Base-by-base conservation (phyloP, 495 filamentous ascomycete genomes). In the Aspergillus sclerotioniger region DNA sequence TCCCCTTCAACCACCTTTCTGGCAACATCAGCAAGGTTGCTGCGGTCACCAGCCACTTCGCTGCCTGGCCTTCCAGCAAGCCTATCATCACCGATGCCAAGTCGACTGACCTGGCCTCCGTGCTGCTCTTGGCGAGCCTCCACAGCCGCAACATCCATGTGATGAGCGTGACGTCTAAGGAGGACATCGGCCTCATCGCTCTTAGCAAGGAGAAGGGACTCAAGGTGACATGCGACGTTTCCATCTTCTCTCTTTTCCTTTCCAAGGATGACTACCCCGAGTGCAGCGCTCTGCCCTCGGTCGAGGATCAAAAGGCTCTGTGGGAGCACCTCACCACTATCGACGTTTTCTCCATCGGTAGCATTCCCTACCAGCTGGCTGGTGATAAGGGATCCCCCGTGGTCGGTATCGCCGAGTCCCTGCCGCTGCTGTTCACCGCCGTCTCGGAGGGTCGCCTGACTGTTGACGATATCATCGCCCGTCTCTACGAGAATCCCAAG, bases 11-110 rank as follows among this genome's bases (percentile, higher is more conserved):
- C 69, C 89, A 92, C 66, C 74, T 92, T 8, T 90, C 88, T 19
- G 88, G 87, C 60, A 92, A 92, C 67, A 91, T 94, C 71, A 91
- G 85, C 80, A 90, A 91, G 75, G 90, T 92, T 39, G 87, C 90
- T 16, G 84, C 88, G 5, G 87, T 93, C 47, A 89, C 88, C 57
- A 86, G 84, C 51, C 90, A 94, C 74, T 93, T 94, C 61, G 85
- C 84, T 52, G 81, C 84, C 19, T 94, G 90, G 90, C 90, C 90
- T 25, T 79, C 79, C 3, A 86, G 84, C 75, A 94, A 94, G 73
- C 89, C 90, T 33, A 88, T 94, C 65, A 80, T 94, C 68, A 93
- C 90, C 8, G 90, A 94, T 72, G 90, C 90, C 31, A 90, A 89
- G 76, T 88, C 87, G 33, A 91, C 86, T 16, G 89, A 94, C 63